phyloP scores from a whole-genome alignment of 495 filamentous ascomycete species.

The Pyrenopolyporus hunteri region DNA sequence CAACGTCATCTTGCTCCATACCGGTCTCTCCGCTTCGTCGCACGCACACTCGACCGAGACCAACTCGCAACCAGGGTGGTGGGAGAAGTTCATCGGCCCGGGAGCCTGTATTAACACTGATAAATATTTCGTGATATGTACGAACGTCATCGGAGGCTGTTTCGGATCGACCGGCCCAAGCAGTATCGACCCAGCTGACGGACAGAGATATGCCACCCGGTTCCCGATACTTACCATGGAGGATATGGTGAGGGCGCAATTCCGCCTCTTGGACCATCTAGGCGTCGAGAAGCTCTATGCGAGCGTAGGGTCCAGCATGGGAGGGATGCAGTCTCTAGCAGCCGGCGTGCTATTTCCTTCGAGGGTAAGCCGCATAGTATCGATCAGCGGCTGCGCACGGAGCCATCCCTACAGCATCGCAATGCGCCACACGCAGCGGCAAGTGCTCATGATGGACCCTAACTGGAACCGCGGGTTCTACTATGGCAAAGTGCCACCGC shows the following conservation, averaged over 20 bases:
- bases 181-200: constrained; percentile 86
- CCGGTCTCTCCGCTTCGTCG: constrained; percentile 91
- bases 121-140: constrained; percentile 93
- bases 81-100: constrained; percentile 98
- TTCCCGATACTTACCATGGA: constrained; percentile 97
- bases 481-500: constrained; percentile 86
- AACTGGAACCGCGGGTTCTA: constrained; percentile 98
- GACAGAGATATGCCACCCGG: constrained; percentile 86
- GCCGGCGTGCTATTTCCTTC: constrained; percentile 87
- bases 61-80: constrained; percentile 94
- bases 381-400: constrained; percentile 91
- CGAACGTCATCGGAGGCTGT: constrained; percentile 95
- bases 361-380: constrained; percentile 79
- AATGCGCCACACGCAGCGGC: constrained; percentile 97
- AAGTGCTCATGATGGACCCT: constrained; percentile 98
- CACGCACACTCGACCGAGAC: constrained; percentile 87
- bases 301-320: constrained; percentile 96
- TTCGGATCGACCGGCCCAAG: constrained; percentile 94
- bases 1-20: constrained; percentile 93
- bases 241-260: constrained; percentile 98
- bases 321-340: constrained; percentile 95
- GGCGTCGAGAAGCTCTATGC: constrained; percentile 84
- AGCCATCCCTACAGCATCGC: constrained; percentile 98
- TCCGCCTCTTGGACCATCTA: constrained; percentile 81
- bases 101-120: constrained; percentile 85